Conservation (phyloP, 257 asterid genomes). For the Euphrasia confusa region DNA sequence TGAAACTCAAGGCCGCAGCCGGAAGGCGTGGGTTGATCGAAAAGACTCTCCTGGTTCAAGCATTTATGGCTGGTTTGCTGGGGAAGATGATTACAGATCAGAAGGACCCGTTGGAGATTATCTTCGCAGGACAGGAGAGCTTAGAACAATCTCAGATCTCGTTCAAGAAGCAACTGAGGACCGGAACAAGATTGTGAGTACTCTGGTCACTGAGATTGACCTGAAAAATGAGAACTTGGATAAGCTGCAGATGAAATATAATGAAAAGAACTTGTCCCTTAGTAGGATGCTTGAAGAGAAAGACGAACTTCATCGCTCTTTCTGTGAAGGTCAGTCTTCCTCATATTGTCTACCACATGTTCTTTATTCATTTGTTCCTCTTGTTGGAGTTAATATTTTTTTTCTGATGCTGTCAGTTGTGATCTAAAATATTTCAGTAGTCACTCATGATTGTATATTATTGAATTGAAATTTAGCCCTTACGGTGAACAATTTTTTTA, state of each 20-base stretch:
- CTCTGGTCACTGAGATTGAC: constrained; percentile 55
- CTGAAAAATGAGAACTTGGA: constrained; percentile 53
- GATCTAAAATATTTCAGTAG: not conserved
- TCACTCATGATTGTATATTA: not conserved
- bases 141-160: constrained; percentile 27
- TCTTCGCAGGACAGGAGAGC: constrained; percentile 27
- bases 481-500: constrained; percentile 10
- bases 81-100: constrained; percentile 26
- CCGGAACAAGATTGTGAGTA: constrained; percentile 39
- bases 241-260: constrained; percentile 41
- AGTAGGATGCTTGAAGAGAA: constrained; percentile 67
- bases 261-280: constrained; percentile 47
- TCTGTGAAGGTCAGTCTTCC: constrained; percentile 51
- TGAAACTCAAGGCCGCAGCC: constrained; percentile 28
- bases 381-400: not conserved
- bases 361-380: not conserved
- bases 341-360: constrained; percentile 1
- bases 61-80: constrained; percentile 33
- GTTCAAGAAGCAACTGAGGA: constrained; percentile 33
- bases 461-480: not conserved
- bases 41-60: constrained; percentile 21
- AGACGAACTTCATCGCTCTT: constrained; percentile 57
- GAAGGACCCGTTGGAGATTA: constrained; percentile 32
- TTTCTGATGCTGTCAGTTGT: not conserved
- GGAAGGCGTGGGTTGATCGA: constrained; percentile 24